Percentiles rank a stretch among this genome's conserved stretches.
These are phyloP conservation scores for Escallonia herrerae DNA, from an alignment of 129 eudicot genomes.

Conservation along the genomic window DNA sequence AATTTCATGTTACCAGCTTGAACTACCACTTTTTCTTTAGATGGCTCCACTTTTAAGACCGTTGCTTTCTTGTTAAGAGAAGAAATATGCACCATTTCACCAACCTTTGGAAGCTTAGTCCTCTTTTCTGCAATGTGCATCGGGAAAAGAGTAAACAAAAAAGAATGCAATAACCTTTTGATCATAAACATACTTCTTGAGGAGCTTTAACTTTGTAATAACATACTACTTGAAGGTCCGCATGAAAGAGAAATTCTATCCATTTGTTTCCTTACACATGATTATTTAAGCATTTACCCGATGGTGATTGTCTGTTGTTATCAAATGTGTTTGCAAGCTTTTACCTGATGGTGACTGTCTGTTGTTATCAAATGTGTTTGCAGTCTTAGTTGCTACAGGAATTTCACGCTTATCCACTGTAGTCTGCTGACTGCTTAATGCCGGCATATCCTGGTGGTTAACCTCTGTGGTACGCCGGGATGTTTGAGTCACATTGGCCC, in stretches of 20 bases:
- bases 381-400: slow-evolving; percentile 13
- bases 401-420: slow-evolving; percentile 16
- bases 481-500: slow-evolving; percentile 32
- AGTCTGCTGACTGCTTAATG: slow-evolving; percentile 17
- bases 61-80: slow-evolving; percentile 58
- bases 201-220: too few relatives aligned
- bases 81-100: slow-evolving; percentile 71
- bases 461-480: slow-evolving; percentile 15
- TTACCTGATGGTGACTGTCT: slow-evolving; percentile 40
- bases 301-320: slow-evolving; percentile 16
- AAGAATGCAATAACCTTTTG: not conserved
- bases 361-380: slow-evolving; percentile 9
- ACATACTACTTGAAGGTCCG: too few relatives aligned
- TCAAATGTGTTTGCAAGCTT: slow-evolving; percentile 5
- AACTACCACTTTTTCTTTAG: slow-evolving; percentile 62
- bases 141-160: not conserved
- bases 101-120: slow-evolving; percentile 46
- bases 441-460: slow-evolving; percentile 10
- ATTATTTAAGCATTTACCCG: slow-evolving; percentile 4
- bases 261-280: too few relatives aligned
- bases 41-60: slow-evolving; percentile 59
- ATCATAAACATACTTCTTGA: not conserved
- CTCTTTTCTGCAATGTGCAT: slow-evolving; percentile 32
- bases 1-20: slow-evolving; percentile 68
- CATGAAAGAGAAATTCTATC: too few relatives aligned